Conservation (phyloP, 78 protist genomes). For the Dictyostelium brefeldianum region DNA sequence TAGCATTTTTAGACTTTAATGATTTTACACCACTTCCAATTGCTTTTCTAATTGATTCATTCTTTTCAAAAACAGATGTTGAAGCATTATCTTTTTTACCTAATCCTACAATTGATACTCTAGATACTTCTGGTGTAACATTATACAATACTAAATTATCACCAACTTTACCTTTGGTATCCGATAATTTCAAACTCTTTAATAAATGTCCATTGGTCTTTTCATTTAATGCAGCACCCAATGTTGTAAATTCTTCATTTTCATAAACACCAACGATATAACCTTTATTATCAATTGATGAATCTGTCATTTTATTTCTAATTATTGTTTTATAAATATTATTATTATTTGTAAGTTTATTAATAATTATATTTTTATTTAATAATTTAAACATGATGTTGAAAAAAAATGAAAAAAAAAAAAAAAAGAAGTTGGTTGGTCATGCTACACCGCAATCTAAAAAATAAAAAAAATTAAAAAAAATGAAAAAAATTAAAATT, state of each 20-base stretch:
- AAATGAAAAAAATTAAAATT: too few species aligned
- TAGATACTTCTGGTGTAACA: constrained; percentile 59
- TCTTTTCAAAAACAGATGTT: background rate
- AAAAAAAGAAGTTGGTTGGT: too few species aligned
- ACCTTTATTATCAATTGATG: constrained; percentile 24
- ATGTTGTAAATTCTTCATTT: constrained; percentile 41
- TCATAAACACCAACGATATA: constrained; percentile 63
- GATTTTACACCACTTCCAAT: constrained; percentile 69
- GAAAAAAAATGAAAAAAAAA: background rate
- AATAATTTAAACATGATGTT: background rate
- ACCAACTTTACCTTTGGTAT: constrained; percentile 68
- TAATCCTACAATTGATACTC: constrained; percentile 73
- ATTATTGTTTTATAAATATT: background rate
- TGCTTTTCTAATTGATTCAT: constrained; percentile 35
- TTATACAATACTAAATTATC: constrained; percentile 43
- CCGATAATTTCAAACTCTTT: constrained; percentile 49
- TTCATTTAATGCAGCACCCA: constrained; percentile 35
- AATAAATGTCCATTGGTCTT: constrained; percentile 33
- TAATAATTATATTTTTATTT: background rate
- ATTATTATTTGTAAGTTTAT: background rate
- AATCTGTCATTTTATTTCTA: constrained; percentile 24
- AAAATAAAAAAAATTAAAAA: too few species aligned
- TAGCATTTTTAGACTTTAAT: constrained; percentile 53
- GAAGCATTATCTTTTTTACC: constrained; percentile 15
- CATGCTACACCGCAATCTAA: too few species aligned